phyloP scores from a whole-genome alignment of 371 early-diverging fungal genomes.

The Apophysomyces variabilis region DNA sequence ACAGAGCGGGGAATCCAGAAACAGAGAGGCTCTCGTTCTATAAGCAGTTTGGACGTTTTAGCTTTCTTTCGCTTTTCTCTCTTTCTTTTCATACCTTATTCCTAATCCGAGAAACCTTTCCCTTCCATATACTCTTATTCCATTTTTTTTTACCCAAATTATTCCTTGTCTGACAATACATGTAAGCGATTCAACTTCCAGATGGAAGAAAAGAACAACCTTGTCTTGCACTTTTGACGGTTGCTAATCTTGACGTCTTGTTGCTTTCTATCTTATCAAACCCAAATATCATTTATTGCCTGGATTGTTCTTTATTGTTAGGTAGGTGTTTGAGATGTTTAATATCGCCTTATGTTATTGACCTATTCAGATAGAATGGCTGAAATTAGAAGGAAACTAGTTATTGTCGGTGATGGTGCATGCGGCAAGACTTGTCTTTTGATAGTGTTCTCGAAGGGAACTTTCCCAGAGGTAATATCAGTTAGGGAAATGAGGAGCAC shows the following conservation, averaged over 20 bases:
- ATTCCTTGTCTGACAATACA: neutral
- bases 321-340: neutral
- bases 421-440: slow-evolving; percentile 98
- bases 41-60: too few relatives aligned
- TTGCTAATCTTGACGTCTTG: neutral
- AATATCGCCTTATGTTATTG: neutral
- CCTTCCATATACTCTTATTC: neutral
- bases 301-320: neutral
- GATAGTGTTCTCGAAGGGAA: slow-evolving; percentile 92
- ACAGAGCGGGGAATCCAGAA: too few relatives aligned
- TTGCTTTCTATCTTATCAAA: neutral
- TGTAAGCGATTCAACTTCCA: slow-evolving; percentile 2
- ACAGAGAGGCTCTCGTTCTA: too few relatives aligned
- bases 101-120: too few relatives aligned
- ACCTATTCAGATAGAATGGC: slow-evolving; percentile 54
- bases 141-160: neutral
- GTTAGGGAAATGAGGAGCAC: neutral
- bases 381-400: slow-evolving; percentile 93
- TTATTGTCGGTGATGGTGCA: slow-evolving; percentile 98
- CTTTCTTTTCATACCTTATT: too few relatives aligned
- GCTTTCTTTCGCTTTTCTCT: too few relatives aligned
- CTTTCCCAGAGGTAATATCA: slow-evolving; percentile 84
- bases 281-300: too few relatives aligned
- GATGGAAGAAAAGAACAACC: neutral
- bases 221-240: neutral